A percentile compares a stretch with the other conserved stretches of the same genome.
phyloP scores from a whole-genome alignment of 2,329 filamentous ascomycete genomes.

The Plectosphaerella plurivora region DNA sequence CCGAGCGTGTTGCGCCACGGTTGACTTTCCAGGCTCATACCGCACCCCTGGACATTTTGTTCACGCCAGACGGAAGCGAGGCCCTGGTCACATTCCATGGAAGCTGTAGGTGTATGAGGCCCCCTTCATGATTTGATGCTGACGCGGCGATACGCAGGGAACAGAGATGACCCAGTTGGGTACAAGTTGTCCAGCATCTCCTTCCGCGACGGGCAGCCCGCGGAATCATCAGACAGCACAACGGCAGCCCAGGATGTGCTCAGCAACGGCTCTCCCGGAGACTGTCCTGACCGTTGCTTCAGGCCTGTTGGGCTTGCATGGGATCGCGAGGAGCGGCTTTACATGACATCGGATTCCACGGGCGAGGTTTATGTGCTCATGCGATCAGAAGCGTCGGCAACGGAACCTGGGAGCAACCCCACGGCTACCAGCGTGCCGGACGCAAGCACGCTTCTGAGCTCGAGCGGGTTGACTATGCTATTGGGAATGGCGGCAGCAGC shows the following conservation, averaged over 20 bases:
- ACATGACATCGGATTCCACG: constrained; percentile 47
- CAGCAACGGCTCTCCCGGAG: constrained; percentile 43
- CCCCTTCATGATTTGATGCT: neutral
- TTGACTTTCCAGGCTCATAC: constrained; percentile 58
- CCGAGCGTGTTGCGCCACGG: constrained; percentile 39
- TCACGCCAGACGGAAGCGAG: constrained; percentile 46
- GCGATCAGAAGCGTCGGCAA: neutral
- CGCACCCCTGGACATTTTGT: constrained; percentile 62
- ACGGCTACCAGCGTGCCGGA: too few species aligned
- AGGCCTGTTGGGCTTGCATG: constrained; percentile 44
- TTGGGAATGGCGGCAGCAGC: too few species aligned
- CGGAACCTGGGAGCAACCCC: neutral
- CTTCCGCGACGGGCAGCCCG: constrained; percentile 39
- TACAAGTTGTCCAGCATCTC: constrained; percentile 37
- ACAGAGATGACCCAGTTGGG: constrained; percentile 34
- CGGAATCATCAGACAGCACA: constrained; percentile 32
- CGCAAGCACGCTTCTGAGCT: too few species aligned
- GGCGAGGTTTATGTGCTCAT: constrained; percentile 49
- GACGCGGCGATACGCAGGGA: constrained; percentile 22
- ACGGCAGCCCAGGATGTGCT: constrained; percentile 47
- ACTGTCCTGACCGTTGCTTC: constrained; percentile 46
- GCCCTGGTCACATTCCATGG: constrained; percentile 62
- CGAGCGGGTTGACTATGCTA: too few species aligned
- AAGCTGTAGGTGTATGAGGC: constrained; percentile 42
- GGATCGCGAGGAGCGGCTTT: constrained; percentile 38